A percentile compares a stretch with the other conserved stretches of the same genome.
These are phyloP conservation scores for Helminthosporium solani DNA, from an alignment of 2,329 filamentous ascomycete species.

Conservation along the genomic window DNA sequence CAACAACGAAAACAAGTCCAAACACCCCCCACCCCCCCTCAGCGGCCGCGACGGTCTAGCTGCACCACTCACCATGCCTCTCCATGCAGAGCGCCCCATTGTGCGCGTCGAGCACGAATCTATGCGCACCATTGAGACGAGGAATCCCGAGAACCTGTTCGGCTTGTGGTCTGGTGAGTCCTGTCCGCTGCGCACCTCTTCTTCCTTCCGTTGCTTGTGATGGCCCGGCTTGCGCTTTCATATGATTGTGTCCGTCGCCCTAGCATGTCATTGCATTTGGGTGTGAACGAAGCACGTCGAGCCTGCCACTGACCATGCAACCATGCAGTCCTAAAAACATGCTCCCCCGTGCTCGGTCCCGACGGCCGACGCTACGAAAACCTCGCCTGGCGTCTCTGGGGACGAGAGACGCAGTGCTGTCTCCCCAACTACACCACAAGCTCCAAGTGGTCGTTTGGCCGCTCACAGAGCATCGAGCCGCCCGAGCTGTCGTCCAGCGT, in stretches of 20 bases:
- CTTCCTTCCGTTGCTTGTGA: constrained; percentile 7
- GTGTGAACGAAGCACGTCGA: constrained; percentile 9
- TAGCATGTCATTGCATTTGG: no score
- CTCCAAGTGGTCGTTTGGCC: constrained; percentile 37
- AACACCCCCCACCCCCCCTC: constrained; percentile 8
- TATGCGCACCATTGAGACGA: constrained; percentile 92
- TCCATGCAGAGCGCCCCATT: constrained; percentile 78
- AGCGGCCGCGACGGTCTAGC: constrained; percentile 13
- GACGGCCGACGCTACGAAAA: constrained; percentile 92
- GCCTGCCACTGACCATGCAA: constrained; percentile 22
- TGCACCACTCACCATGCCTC: constrained; percentile 83
- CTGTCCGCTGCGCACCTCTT: constrained; percentile 1
- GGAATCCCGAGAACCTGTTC: constrained; percentile 88
- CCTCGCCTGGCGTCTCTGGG: constrained; percentile 87
- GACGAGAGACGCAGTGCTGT: constrained; percentile 87
- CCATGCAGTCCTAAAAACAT: constrained; percentile 80
- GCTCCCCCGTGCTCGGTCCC: constrained; percentile 81
- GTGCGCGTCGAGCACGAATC: constrained; percentile 88
- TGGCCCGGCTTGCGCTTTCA: constrained; percentile 3
- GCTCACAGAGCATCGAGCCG: constrained; percentile 31
- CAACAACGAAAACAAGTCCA: no score
- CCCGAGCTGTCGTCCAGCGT: constrained; percentile 52
- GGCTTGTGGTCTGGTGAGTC: constrained; percentile 94
- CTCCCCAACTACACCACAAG: constrained; percentile 56
- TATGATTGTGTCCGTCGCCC: constrained; percentile 13